Conservation (phyloP, 352 stramenopile genomes). For the Aphanomyces cochlioides region DNA sequence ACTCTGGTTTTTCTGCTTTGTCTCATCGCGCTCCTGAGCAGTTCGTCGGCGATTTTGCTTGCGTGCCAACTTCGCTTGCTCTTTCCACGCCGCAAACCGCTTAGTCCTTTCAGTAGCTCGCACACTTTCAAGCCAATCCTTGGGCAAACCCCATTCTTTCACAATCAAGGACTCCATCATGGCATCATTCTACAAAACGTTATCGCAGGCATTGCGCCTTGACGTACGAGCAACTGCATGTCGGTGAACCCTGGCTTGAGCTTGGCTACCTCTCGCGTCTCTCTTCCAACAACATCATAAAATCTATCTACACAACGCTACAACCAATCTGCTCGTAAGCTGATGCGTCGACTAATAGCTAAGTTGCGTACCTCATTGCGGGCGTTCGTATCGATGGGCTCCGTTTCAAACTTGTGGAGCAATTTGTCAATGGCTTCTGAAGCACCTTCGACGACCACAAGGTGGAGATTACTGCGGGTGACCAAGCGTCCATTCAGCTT, state of each 20-base stretch:
- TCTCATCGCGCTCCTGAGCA: slow-evolving; percentile 38
- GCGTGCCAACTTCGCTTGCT: slow-evolving; percentile 55
- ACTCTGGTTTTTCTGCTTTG: slow-evolving; percentile 30
- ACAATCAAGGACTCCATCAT: slow-evolving; percentile 68
- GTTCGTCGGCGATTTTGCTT: slow-evolving; percentile 60
- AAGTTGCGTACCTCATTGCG: slow-evolving; percentile 41
- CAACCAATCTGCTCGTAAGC: slow-evolving; percentile 1
- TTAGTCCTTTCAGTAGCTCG: slow-evolving; percentile 52
- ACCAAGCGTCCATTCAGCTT: slow-evolving; percentile 58
- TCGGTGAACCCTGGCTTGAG: slow-evolving; percentile 67
- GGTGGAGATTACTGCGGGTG: slow-evolving; percentile 51
- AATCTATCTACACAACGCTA: slow-evolving; percentile 66
- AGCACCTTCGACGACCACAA: slow-evolving; percentile 57
- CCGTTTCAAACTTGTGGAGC: slow-evolving; percentile 44
- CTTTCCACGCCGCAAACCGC: slow-evolving; percentile 58
- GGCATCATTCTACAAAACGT: slow-evolving; percentile 35
- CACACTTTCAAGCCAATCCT: slow-evolving; percentile 53
- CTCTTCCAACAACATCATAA: slow-evolving; percentile 62
- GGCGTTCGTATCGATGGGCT: slow-evolving; percentile 57
- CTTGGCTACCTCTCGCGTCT: slow-evolving; percentile 37
- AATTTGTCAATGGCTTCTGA: slow-evolving; percentile 43
- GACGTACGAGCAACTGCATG: slow-evolving; percentile 68
- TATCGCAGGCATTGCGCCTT: no score
- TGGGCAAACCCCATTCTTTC: slow-evolving; percentile 56
- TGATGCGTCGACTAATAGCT: not conserved